Evolutionary conservation across 768 basidiomycete species (phyloP), one percentile per base, ranked within the genome.

Genomic region (Sarcodon aspratus): DNA sequence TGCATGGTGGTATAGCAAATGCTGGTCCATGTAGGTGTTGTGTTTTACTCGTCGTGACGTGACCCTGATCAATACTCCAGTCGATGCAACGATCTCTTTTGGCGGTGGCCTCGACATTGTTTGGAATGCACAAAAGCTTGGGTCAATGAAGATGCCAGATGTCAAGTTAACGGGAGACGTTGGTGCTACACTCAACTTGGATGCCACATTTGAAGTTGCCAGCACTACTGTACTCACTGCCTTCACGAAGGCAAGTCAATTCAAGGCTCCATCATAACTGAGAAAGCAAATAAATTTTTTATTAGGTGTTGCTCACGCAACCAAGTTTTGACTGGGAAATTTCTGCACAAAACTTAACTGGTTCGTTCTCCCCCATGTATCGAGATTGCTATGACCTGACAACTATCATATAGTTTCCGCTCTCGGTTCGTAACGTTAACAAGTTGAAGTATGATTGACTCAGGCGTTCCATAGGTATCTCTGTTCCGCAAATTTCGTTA

Each of bases 311-410:
- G 49, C 70, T 86, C 9, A 85, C 78, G 0, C 66, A 78, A 45
- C 77, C 79, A 52, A 73, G 71, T 2, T 87, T 87, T 55, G 73
- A 76, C 15, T 87, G 84, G 85, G 69, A 72, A 12, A 85, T 86
- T 51, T 70, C 74, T 8, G 78, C 75, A 21, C 70, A 79, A 40
- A 80, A 84, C 57, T 56, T 86, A 47, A 78, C 75, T 38, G 77
- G 79, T 76, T 51, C 45, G 69, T 53, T 45, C 40, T 27, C 21
- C 7, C 18, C 15, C 15, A 17, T 27, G 15, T 6, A 15, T 8
- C 4, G 8, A 36, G 33, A 45, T 9, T 27, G 21, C 21, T 27
- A 27, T 27, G 21, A 27, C 15, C 52, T 32, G 7, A 35, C 17
- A 21, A 43, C 27, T 33, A 4, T 15, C 6, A n/a, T 21, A 17